Evolutionary conservation across 441 rosid species (phyloP), one percentile per base, ranked within the genome.

Genomic region (Erodium moschatum): DNA sequence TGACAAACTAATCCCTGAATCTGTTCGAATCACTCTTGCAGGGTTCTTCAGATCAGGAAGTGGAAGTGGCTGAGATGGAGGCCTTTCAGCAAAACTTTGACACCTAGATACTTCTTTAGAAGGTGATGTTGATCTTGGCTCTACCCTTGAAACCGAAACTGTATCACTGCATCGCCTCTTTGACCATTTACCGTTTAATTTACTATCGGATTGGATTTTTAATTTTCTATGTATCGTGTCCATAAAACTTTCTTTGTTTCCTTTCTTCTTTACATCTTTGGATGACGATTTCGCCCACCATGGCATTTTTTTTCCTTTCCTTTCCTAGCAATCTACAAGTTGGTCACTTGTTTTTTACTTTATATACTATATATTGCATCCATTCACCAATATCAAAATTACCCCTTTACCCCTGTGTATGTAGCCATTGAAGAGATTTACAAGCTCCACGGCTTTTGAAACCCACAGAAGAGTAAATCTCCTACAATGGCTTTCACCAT

Each of bases 231-330:
- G 87, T 50, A 83, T 74, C 20, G 85, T 69, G 79, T 79, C 81
- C 40, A 83, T 67, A 64, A 83, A 74, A 78, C 89, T 81, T 72
- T 83, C 89, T 70, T 82, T 86, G 81, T 73, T 76, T 21, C 78
- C 67, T 77, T 86, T 86, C 82, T 88, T 86, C 86, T 33, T 33
- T 33, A 3, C 38, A 33, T 86, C 86, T 69, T 84, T 86, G 33
- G 83, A 82, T 27, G 89, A 85, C 68, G 87, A 82, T 76, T 83
- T 86, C 66, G 81, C 82, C 86, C 89, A 88, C 90, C 88, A 84
- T 66, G 85, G 90, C 93, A 88, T 88, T 72, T 72, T 70, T n/a
- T 24, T 61, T 24, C 19, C 29, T 58, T 50, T 58, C 62, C 48
- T n/a, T 64, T 67, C 24, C n/a, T 67, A 62, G 58, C 48, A 48